phyloP scores from a whole-genome alignment of 768 basidiomycete genomes.

The Asterophora lycoperdoides region DNA sequence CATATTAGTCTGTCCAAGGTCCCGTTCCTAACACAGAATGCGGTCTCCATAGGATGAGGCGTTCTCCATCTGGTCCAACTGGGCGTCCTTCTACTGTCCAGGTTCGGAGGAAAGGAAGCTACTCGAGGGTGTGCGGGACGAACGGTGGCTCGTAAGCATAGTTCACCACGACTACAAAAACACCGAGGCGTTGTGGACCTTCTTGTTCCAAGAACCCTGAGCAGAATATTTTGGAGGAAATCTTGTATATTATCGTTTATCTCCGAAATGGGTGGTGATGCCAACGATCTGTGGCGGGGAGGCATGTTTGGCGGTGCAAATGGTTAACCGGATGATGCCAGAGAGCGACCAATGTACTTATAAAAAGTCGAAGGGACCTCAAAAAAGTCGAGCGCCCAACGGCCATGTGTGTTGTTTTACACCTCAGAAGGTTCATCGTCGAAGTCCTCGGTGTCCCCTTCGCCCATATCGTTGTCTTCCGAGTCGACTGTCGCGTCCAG shows the following conservation, averaged over 20 bases:
- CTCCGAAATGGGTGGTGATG: background rate
- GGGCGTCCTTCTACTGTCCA: slow-evolving; percentile 85
- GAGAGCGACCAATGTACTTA: background rate
- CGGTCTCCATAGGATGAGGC: slow-evolving; percentile 73
- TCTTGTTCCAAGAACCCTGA: slow-evolving; percentile 48
- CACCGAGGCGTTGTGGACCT: slow-evolving; percentile 75
- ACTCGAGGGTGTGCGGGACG: slow-evolving; percentile 66
- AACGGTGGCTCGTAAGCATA: slow-evolving; percentile 87
- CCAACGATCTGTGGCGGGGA: background rate
- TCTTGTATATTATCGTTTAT: slow-evolving; percentile 7
- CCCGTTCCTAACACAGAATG: slow-evolving; percentile 1
- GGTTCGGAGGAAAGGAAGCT: slow-evolving; percentile 65
- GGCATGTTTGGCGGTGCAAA: background rate
- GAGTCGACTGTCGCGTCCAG: slow-evolving; percentile 46
- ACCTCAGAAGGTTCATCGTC: slow-evolving; percentile 43
- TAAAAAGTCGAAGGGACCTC: no score
- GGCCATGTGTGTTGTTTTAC: slow-evolving; percentile 12
- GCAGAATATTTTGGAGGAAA: slow-evolving; percentile 4
- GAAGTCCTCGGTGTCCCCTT: slow-evolving; percentile 48
- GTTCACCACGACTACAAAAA: slow-evolving; percentile 93
- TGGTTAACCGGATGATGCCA: background rate
- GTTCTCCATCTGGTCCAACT: slow-evolving; percentile 93
- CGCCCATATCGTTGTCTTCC: slow-evolving; percentile 38
- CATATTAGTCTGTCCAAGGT: background rate
- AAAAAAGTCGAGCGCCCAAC: background rate